phyloP scores from a whole-genome alignment of 768 basidiomycete genomes.

The Porphyrellus cyaneotinctus region DNA sequence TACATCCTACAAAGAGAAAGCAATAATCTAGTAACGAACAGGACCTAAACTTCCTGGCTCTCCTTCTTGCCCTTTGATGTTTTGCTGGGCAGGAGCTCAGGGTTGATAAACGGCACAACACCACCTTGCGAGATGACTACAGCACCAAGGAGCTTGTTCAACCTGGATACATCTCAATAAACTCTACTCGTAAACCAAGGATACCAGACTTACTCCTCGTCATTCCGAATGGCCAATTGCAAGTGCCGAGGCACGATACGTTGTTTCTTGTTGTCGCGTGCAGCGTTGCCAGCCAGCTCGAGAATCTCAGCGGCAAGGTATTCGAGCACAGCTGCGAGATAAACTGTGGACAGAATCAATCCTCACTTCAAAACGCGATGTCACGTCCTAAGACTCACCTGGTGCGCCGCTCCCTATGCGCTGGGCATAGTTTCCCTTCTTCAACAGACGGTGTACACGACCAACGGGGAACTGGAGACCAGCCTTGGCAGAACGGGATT shows the following conservation, averaged over 20 bases:
- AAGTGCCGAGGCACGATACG: conserved; percentile 65
- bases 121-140: conserved; percentile 65
- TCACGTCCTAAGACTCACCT: conserved; percentile 20
- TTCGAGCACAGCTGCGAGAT: conserved; percentile 59
- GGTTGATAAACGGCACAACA: conserved; percentile 50
- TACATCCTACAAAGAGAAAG: conserved; percentile 26
- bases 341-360: conserved; percentile 34
- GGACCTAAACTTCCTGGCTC: conserved; percentile 42
- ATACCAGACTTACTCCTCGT: conserved; percentile 40
- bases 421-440: conserved; percentile 56
- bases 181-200: not conserved
- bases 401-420: conserved; percentile 55
- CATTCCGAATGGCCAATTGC: conserved; percentile 62
- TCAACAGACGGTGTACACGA: conserved; percentile 57
- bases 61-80: conserved; percentile 51
- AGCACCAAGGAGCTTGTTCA: conserved; percentile 39
- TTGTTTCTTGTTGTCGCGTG: conserved; percentile 54
- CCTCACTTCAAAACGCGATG: too few relatives aligned
- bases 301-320: conserved; percentile 62
- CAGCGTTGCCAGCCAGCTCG: conserved; percentile 56
- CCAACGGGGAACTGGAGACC: conserved; percentile 51
- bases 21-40: conserved; percentile 13
- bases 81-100: conserved; percentile 52
- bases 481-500: conserved; percentile 39
- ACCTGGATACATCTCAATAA: conserved; percentile 16